A percentile compares a stretch with the other conserved stretches of the same genome.
phyloP scores from a whole-genome alignment of 257 asterid genomes.

The Lycium barbarum region DNA sequence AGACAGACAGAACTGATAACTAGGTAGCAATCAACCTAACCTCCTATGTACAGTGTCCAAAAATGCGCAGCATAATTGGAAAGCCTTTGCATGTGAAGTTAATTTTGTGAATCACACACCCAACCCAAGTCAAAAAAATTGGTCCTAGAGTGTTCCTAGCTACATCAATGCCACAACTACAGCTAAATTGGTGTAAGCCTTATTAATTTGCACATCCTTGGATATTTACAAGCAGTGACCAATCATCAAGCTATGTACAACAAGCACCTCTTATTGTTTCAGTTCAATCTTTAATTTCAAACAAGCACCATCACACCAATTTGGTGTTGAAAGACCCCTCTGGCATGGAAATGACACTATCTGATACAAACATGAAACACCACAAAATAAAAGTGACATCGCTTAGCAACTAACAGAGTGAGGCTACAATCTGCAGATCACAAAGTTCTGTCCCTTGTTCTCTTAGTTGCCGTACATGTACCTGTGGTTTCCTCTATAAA shows the following conservation, averaged over 20 bases:
- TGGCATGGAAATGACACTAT: neutral
- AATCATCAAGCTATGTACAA: neutral
- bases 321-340: conserved; percentile 6
- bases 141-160: neutral
- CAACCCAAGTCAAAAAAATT: neutral
- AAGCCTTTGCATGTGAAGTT: conserved; percentile 17
- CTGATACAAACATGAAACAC: neutral
- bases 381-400: neutral
- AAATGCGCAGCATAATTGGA: neutral
- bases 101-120: conserved; percentile 2
- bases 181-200: neutral
- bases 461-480: neutral
- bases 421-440: neutral
- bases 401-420: neutral
- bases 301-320: neutral
- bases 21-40: neutral
- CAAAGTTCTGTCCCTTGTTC: neutral
- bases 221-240: neutral
- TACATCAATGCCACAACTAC: neutral
- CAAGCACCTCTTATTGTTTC: neutral
- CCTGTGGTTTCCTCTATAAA: conserved; percentile 10
- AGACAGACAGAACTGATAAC: neutral
- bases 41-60: neutral
- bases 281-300: neutral
- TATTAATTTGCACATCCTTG: neutral